Conservation (phyloP, 352 stramenopile species). For the Halophytophthora polymorphica region DNA sequence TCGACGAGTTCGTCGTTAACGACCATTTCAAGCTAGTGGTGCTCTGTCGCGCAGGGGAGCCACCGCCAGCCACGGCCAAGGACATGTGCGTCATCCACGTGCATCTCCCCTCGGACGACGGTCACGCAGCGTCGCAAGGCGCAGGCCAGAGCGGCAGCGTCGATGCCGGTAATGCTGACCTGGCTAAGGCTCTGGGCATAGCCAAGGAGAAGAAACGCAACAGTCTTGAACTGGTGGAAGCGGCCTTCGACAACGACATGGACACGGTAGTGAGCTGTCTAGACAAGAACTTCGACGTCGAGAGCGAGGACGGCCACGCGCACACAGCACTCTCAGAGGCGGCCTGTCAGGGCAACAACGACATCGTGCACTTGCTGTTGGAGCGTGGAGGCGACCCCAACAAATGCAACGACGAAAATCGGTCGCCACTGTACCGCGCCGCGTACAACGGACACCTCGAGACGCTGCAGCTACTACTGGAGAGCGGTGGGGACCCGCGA, state of each 20-base stretch:
- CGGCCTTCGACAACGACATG: conserved; percentile 86
- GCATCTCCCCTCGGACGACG: conserved; percentile 13
- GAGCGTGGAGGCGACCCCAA: conserved; percentile 84
- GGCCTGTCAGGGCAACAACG: conserved; percentile 75
- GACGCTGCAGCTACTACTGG: conserved; percentile 63
- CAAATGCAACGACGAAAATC: conserved; percentile 77
- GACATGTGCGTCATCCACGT: conserved; percentile 72
- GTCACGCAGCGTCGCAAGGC: neutral
- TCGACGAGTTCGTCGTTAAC: conserved; percentile 64
- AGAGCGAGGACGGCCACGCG: conserved; percentile 80
- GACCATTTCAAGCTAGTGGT: conserved; percentile 88
- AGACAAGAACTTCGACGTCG: conserved; percentile 87
- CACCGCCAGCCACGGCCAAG: conserved; percentile 48
- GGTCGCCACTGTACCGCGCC: conserved; percentile 80
- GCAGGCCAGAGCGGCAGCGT: conserved; percentile 1
- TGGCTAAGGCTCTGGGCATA: conserved; percentile 56
- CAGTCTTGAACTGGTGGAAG: conserved; percentile 81
- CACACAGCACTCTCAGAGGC: conserved; percentile 88
- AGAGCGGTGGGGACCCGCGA: conserved; percentile 70
- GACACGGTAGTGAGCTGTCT: conserved; percentile 62
- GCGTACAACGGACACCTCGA: conserved; percentile 83
- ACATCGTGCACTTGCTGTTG: conserved; percentile 67
- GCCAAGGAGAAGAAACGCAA: conserved; percentile 67
- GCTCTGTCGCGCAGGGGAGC: conserved; percentile 42
- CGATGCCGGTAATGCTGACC: conserved; percentile 15